phyloP scores from a whole-genome alignment of 225 moss, liverwort and hornwort species.

The Takakia lepidozioides region DNA sequence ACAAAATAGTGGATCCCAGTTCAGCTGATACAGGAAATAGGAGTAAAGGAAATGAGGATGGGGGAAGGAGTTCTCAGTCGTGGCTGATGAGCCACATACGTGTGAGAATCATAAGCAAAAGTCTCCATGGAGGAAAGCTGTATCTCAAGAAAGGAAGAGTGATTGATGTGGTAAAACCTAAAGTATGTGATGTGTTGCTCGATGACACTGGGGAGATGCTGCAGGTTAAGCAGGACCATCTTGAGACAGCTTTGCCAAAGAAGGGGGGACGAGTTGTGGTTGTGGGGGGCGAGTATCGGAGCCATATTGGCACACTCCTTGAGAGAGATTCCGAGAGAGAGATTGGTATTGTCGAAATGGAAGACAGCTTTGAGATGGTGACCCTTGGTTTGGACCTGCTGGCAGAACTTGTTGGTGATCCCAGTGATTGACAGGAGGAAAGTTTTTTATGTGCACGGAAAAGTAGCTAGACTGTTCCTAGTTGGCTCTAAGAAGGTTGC shows the following conservation, averaged over 20 bases:
- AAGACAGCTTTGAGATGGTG: constrained; percentile 38
- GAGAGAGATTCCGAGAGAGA: constrained; percentile 29
- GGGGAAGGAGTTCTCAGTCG: constrained; percentile 10
- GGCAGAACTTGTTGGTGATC: constrained; percentile 42
- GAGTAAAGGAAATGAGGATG: not conserved
- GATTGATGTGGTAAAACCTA: constrained; percentile 37
- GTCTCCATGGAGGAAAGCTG: constrained; percentile 30
- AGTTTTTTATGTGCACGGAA: too few species aligned
- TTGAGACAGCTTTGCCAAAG: constrained; percentile 46
- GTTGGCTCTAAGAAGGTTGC: too few species aligned
- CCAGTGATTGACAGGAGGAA: too few species aligned
- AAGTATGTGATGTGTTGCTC: constrained; percentile 36
- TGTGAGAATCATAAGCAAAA: constrained; percentile 47
- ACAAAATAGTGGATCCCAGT: not conserved
- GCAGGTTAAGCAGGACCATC: constrained; percentile 36
- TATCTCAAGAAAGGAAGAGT: constrained; percentile 44
- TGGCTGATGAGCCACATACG: constrained; percentile 48
- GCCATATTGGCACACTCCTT: constrained; percentile 30
- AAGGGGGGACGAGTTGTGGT: constrained; percentile 41
- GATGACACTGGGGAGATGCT: constrained; percentile 47
- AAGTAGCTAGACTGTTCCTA: too few species aligned
- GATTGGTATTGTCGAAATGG: constrained; percentile 38
- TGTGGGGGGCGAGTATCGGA: constrained; percentile 33
- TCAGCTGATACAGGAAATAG: not conserved
- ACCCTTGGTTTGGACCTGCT: constrained; percentile 30